Evolutionary conservation across 2,329 filamentous ascomycete genomes (phyloP).

Genomic region (Diaporthe batatas): DNA sequence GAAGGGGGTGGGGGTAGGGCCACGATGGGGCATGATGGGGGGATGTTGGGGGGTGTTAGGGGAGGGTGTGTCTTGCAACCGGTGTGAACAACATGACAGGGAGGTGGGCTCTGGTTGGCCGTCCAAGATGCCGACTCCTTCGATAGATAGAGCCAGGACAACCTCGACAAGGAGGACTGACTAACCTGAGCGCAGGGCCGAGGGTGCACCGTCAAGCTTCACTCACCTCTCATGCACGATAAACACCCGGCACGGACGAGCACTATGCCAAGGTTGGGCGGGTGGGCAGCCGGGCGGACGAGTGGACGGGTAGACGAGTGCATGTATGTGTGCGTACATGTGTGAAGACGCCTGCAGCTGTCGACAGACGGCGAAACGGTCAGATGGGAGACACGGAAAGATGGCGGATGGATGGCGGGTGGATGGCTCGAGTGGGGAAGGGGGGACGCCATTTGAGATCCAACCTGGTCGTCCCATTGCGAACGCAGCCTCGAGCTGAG

Average conservation of each 20-base stretch:
- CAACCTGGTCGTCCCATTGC: slow-evolving; percentile 12
- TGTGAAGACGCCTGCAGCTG: not conserved
- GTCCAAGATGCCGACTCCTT: slow-evolving; percentile 13
- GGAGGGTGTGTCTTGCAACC: not conserved
- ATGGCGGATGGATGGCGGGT: not conserved
- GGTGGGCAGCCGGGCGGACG: not conserved
- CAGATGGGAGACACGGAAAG: not conserved
- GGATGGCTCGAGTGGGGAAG: not conserved
- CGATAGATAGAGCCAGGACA: slow-evolving; percentile 20
- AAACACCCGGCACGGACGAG: slow-evolving; percentile 18
- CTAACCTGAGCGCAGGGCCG: slow-evolving; percentile 15
- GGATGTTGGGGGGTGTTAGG: not conserved
- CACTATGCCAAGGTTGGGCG: slow-evolving; percentile 3
- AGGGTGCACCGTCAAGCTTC: slow-evolving; percentile 25
- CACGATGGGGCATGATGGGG: too few relatives aligned
- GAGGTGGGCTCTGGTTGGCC: slow-evolving; percentile 24
- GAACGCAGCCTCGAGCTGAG: slow-evolving; percentile 14
- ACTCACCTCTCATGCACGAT: slow-evolving; percentile 26
- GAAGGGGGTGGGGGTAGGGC: slow-evolving; percentile 19
- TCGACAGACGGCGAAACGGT: slow-evolving; percentile 8
- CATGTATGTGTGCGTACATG: not conserved
- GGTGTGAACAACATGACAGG: slow-evolving; percentile 7
- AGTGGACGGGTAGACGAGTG: not conserved
- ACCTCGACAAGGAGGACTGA: slow-evolving; percentile 1
- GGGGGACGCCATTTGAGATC: slow-evolving; percentile 22